Percentiles rank a stretch among this genome's conserved stretches.
phyloP scores from a whole-genome alignment of 768 basidiomycete genomes.

The Pleurotus citrinopileatus region DNA sequence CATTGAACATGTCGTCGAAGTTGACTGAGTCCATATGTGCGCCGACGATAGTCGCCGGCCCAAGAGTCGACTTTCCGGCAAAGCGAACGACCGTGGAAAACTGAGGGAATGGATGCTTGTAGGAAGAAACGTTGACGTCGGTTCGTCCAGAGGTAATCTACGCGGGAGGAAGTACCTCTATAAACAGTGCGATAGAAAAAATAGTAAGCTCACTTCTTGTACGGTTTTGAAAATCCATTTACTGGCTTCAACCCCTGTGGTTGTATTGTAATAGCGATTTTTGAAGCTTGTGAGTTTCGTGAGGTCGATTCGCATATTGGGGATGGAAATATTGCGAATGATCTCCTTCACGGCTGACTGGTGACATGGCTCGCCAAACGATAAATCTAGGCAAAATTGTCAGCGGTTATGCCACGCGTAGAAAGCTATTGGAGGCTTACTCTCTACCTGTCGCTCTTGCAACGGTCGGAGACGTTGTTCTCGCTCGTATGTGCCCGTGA shows the following conservation, averaged over 20 bases:
- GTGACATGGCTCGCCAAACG: no score
- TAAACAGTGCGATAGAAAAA: neutral
- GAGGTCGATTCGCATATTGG: neutral
- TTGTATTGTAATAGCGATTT: slow-evolving; percentile 17
- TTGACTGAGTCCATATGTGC: slow-evolving; percentile 24
- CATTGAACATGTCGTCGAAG: slow-evolving; percentile 7
- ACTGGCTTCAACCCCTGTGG: slow-evolving; percentile 15
- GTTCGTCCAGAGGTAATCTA: neutral
- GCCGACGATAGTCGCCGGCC: slow-evolving; percentile 17
- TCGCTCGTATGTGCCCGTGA: neutral
- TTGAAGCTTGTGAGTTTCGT: slow-evolving; percentile 15
- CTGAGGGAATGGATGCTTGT: slow-evolving; percentile 16
- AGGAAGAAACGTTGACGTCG: slow-evolving; percentile 12
- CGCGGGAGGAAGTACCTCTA: neutral
- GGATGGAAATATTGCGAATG: neutral
- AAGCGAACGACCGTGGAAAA: slow-evolving; percentile 16
- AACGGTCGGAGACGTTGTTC: neutral
- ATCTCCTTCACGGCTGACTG: neutral
- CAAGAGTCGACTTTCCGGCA: slow-evolving; percentile 4
- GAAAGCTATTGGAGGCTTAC: neutral
- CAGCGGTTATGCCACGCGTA: neutral
- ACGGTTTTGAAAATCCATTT: slow-evolving; percentile 16
- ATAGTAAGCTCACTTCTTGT: neutral
- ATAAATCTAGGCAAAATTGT: neutral
- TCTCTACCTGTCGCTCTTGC: neutral